Conservation (phyloP, 2,329 filamentous ascomycete species). For the Bertia moriformis region DNA sequence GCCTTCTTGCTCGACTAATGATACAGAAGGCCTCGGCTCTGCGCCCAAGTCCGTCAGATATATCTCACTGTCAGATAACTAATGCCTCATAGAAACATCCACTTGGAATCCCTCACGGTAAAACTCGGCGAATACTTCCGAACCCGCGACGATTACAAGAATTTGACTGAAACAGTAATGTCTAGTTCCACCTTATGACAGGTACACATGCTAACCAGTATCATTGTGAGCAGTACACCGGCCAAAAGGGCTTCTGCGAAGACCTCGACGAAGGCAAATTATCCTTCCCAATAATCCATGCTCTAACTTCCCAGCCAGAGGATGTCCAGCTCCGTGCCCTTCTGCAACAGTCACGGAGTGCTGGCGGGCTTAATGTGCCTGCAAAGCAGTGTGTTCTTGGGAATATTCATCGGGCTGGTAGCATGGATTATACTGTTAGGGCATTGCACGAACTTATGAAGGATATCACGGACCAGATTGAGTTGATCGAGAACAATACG, state of each 20-base stretch:
- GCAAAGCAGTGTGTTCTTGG: neutral
- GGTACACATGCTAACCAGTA: too few species aligned
- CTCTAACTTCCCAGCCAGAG: constrained; percentile 1
- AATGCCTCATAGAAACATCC: neutral
- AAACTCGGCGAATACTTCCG: constrained; percentile 15
- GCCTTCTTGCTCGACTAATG: constrained; percentile 6
- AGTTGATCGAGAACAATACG: neutral
- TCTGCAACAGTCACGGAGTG: neutral
- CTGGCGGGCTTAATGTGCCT: neutral
- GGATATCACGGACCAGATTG: neutral
- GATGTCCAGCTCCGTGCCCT: neutral
- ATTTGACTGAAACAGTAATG: constrained; percentile 11
- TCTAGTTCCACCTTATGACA: too few species aligned
- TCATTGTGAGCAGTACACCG: constrained; percentile 16
- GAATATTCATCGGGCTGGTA: neutral
- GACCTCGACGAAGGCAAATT: constrained; percentile 26
- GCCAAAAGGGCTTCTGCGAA: constrained; percentile 22
- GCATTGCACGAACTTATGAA: neutral
- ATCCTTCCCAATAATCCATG: constrained; percentile 16
- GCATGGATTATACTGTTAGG: neutral
- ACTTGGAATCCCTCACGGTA: constrained; percentile 2
- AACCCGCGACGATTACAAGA: constrained; percentile 17
- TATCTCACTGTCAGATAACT: neutral
- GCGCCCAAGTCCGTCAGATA: too few species aligned
- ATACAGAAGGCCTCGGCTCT: neutral